phyloP scores from a whole-genome alignment of 352 stramenopile species.

The Globisporangium uncinulatum region DNA sequence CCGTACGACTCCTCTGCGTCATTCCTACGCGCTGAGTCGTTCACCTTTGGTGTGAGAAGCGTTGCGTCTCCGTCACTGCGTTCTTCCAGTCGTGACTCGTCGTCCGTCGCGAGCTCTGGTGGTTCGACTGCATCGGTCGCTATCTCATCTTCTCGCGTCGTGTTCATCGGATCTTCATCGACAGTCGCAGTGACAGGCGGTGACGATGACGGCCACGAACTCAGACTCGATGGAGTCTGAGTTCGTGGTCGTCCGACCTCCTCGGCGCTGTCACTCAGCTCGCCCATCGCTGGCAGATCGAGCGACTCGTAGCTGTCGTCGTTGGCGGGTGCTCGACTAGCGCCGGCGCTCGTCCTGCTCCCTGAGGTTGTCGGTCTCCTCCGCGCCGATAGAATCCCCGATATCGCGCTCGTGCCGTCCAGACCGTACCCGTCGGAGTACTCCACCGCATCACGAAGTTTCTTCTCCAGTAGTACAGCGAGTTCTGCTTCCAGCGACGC shows the following conservation, averaged over 20 bases:
- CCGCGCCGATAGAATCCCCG: conserved; percentile 12
- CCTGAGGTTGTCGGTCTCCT: conserved; percentile 2
- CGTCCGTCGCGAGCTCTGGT: neutral
- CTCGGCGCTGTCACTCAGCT: conserved; percentile 13
- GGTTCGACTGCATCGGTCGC: neutral
- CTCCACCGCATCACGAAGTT: conserved; percentile 45
- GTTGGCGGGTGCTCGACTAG: conserved; percentile 12
- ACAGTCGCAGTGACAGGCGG: neutral
- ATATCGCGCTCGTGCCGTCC: conserved; percentile 33
- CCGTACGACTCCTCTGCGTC: conserved; percentile 43
- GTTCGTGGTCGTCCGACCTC: neutral
- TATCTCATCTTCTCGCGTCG: neutral
- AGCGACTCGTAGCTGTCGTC: conserved; percentile 68
- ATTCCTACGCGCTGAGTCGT: conserved; percentile 3
- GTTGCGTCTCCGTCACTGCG: neutral
- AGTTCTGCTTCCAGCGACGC: conserved; percentile 36
- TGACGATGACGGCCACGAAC: no score
- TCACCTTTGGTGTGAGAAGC: conserved; percentile 9
- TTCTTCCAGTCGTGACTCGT: neutral
- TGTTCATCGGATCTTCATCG: neutral
- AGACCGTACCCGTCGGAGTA: conserved; percentile 67
- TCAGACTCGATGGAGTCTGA: no score
- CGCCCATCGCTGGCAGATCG: conserved; percentile 35
- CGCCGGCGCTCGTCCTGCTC: neutral
- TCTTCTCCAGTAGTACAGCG: conserved; percentile 33